Percentiles rank a stretch among this genome's conserved stretches.
Evolutionary conservation across 495 filamentous ascomycete species (phyloP).

Genomic region (Neurospora sp.): DNA sequence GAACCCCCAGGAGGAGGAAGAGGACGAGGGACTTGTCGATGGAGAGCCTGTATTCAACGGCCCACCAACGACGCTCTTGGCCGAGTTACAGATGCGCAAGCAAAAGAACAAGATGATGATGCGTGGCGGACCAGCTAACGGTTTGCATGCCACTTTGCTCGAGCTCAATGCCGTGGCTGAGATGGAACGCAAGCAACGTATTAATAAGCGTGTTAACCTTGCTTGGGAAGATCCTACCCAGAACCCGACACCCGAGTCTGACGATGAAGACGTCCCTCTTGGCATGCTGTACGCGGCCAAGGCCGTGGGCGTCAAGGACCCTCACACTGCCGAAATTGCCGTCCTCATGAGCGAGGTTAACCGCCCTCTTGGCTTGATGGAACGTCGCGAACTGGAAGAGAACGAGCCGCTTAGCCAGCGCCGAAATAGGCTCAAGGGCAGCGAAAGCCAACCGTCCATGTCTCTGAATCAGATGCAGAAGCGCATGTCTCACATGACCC

Average conservation of each 20-base stretch:
- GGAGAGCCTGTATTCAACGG: slow-evolving; percentile 46
- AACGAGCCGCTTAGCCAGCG: slow-evolving; percentile 79
- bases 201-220: slow-evolving; percentile 64
- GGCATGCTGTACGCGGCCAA: slow-evolving; percentile 65
- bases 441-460: slow-evolving; percentile 13
- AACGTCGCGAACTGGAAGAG: slow-evolving; percentile 76
- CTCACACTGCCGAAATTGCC: slow-evolving; percentile 32
- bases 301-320: slow-evolving; percentile 31
- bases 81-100: slow-evolving; percentile 85
- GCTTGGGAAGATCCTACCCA: slow-evolving; percentile 72
- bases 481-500: slow-evolving; percentile 33
- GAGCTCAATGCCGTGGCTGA: slow-evolving; percentile 88
- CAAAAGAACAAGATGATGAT: slow-evolving; percentile 68
- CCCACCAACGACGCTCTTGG: slow-evolving; percentile 79
- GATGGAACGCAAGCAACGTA: slow-evolving; percentile 64
- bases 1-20: slow-evolving; percentile 14
- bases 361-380: slow-evolving; percentile 75
- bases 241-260: slow-evolving; percentile 32
- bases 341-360: slow-evolving; percentile 40
- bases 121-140: slow-evolving; percentile 54
- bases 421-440: slow-evolving; percentile 64
- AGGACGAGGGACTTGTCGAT: slow-evolving; percentile 27
- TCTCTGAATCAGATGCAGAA: slow-evolving; percentile 20
- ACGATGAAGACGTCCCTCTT: slow-evolving; percentile 72
- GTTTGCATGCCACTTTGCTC: slow-evolving; percentile 80